Conservation (phyloP, 164 flowering plant species). For the Aristolochia californica region DNA sequence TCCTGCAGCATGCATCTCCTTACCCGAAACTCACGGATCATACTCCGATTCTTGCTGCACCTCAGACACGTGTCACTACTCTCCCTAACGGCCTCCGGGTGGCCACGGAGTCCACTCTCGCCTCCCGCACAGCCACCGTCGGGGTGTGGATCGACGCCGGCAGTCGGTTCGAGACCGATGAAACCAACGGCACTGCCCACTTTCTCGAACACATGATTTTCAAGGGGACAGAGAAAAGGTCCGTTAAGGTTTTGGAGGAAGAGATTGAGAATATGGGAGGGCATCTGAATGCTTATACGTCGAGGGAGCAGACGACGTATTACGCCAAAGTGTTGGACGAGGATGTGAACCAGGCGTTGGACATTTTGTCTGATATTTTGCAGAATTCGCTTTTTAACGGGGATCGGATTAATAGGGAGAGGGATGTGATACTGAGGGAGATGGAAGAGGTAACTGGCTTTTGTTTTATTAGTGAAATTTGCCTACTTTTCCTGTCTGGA, state of each 20-base stretch:
- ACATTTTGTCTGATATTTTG: conserved; percentile 35
- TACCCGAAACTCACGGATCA: conserved; percentile 25
- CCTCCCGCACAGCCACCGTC: conserved; percentile 35
- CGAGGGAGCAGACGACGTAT: conserved; percentile 48
- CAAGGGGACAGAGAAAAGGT: conserved; percentile 38
- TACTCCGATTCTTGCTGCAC: conserved; percentile 29
- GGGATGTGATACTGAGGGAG: conserved; percentile 37
- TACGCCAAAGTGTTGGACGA: conserved; percentile 30
- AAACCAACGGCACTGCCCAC: conserved; percentile 48
- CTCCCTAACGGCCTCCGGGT: conserved; percentile 40
- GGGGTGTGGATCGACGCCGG: conserved; percentile 57
- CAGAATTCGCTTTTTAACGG: conserved; percentile 37
- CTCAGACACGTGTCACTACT: conserved; percentile 36
- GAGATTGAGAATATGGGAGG: conserved; percentile 56
- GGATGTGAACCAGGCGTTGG: conserved; percentile 27
- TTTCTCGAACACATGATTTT: conserved; percentile 47
- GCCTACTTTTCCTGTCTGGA: not conserved
- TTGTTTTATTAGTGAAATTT: not conserved
- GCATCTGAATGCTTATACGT: conserved; percentile 41
- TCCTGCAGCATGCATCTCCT: conserved; percentile 33
- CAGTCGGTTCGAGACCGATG: conserved; percentile 36
- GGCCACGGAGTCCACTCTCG: conserved; percentile 38
- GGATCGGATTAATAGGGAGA: conserved; percentile 23
- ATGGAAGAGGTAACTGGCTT: conserved; percentile 31
- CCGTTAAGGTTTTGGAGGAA: conserved; percentile 28